Conservation (phyloP, 305 asterid genomes). For the Fraxinus albicans region DNA sequence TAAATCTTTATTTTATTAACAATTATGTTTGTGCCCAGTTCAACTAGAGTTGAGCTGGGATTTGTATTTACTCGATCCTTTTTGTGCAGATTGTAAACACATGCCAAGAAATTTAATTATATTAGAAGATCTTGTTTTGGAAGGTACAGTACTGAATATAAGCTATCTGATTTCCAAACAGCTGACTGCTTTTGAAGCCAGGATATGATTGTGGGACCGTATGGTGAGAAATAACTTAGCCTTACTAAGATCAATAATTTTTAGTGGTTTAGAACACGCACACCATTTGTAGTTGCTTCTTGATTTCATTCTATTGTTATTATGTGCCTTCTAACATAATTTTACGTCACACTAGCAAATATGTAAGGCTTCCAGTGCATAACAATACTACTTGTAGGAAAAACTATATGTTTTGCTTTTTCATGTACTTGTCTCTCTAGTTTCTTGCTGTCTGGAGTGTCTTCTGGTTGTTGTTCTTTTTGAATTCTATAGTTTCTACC, state of each 20-base stretch:
- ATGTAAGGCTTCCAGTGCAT: background rate
- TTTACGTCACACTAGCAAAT: background rate
- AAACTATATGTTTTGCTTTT: background rate
- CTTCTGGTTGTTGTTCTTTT: background rate
- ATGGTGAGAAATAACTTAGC: background rate
- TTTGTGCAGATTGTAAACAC: conserved; percentile 65
- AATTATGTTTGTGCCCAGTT: conserved; percentile 36
- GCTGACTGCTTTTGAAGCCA: conserved; percentile 27
- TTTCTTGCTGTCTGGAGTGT: background rate
- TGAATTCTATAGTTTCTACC: background rate
- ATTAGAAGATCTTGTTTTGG: conserved; percentile 38
- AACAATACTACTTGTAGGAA: background rate
- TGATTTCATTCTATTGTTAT: background rate
- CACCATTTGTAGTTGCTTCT: no score
- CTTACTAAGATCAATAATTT: background rate
- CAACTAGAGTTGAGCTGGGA: conserved; percentile 38
- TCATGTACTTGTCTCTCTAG: background rate
- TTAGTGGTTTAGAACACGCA: background rate
- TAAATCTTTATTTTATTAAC: conserved; percentile 15
- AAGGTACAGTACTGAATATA: conserved; percentile 40
- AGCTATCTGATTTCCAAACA: conserved; percentile 28
- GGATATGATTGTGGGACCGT: conserved; percentile 9
- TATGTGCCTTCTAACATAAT: background rate
- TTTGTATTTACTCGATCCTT: conserved; percentile 49
- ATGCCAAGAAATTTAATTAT: conserved; percentile 37